Conservation (phyloP, 805 yeast species). For the Schizosaccharomyces octosporus region DNA sequence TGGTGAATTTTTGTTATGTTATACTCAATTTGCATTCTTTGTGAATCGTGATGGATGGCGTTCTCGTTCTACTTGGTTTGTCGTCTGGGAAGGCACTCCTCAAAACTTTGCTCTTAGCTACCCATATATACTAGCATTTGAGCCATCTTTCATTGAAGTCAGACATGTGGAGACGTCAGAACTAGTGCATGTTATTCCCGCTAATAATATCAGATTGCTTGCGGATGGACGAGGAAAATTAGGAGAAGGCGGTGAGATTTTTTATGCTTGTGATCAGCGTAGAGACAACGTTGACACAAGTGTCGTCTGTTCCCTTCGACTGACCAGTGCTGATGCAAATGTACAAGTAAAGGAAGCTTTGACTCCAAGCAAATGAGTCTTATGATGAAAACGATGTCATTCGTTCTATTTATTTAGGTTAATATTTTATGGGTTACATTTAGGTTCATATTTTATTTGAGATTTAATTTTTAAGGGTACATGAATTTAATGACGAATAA, state of each 20-base stretch:
- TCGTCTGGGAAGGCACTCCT: slow-evolving; percentile 92
- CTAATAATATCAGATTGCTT: slow-evolving; percentile 62
- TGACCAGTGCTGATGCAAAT: not conserved
- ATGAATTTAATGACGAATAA: not conserved
- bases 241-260: slow-evolving; percentile 3
- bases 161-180: slow-evolving; percentile 76
- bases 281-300: not conserved
- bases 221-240: not conserved
- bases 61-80: slow-evolving; percentile 75
- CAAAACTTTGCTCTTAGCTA: slow-evolving; percentile 80
- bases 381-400: too few species aligned
- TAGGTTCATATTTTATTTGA: not conserved
- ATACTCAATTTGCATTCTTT: slow-evolving; percentile 81
- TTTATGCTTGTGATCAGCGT: slow-evolving; percentile 2
- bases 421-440: not conserved
- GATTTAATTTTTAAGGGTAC: not conserved
- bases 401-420: not conserved
- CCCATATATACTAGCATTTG: slow-evolving; percentile 81
- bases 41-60: slow-evolving; percentile 94
- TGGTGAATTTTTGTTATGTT: slow-evolving; percentile 56
- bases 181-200: slow-evolving; percentile 64
- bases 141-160: slow-evolving; percentile 70
- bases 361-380: too few species aligned
- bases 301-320: not conserved
- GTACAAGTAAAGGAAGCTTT: too few species aligned